Conservation (phyloP, 306 rosid species). For the Sophora flavescens region DNA sequence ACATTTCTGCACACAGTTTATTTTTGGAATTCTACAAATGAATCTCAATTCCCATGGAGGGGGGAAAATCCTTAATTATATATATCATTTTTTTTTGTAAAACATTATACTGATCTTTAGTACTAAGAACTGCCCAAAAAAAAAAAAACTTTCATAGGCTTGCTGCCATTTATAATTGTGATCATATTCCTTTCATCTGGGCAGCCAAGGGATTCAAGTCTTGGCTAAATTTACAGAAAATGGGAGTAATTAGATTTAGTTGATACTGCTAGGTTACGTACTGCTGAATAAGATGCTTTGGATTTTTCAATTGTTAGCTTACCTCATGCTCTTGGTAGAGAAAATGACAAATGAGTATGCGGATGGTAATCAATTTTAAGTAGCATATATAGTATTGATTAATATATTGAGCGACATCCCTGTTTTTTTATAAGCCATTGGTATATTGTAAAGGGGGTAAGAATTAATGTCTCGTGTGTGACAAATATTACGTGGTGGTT, state of each 20-base stretch:
- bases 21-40: slow-evolving; percentile 29
- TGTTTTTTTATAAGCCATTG: too few species aligned
- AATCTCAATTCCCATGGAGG: neutral
- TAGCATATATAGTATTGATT: neutral
- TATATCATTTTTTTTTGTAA: neutral
- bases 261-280: neutral
- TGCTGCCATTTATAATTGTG: neutral
- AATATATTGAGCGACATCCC: neutral
- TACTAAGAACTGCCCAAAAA: neutral
- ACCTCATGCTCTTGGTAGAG: neutral
- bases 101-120: neutral
- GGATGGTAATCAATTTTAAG: neutral
- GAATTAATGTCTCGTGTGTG: too few species aligned
- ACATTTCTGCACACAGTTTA: neutral
- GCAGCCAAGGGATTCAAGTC: neutral
- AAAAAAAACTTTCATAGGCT: neutral
- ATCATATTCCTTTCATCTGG: slow-evolving; percentile 3
- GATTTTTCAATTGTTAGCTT: neutral
- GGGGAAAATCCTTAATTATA: neutral
- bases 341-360: neutral
- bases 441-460: too few species aligned
- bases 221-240: slow-evolving; percentile 1
- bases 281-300: neutral
- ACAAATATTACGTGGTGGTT: too few species aligned
- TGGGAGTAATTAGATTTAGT: slow-evolving; percentile 4